Conservation (phyloP, 345 rosid genomes). For the Raphanus sativus region DNA sequence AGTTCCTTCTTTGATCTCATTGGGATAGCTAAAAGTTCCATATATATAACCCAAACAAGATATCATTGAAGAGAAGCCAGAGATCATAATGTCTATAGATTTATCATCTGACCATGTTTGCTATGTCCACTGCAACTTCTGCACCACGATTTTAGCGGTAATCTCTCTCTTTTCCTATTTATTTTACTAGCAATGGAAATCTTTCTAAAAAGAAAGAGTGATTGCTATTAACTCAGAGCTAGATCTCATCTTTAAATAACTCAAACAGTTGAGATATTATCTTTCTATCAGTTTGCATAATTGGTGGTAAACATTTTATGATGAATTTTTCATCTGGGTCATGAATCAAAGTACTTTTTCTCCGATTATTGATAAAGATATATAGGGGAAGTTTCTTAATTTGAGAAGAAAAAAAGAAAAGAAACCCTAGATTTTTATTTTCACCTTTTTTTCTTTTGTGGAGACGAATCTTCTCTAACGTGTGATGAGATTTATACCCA, state of each 20-base stretch:
- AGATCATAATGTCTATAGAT: constrained; percentile 59
- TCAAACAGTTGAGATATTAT: constrained; percentile 1
- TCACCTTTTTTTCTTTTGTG: neutral
- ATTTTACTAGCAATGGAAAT: neutral
- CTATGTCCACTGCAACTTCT: constrained; percentile 97
- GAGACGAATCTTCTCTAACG: neutral
- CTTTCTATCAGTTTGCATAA: neutral
- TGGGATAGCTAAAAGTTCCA: constrained; percentile 13
- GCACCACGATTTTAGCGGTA: constrained; percentile 99
- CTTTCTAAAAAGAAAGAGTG: constrained; percentile 1
- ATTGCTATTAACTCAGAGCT: constrained; percentile 13
- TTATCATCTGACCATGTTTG: constrained; percentile 79
- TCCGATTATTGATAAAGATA: constrained; percentile 9
- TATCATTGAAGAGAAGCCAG: constrained; percentile 8
- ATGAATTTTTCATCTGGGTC: constrained; percentile 12
- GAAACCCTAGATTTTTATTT: constrained; percentile 34
- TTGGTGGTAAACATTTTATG: constrained; percentile 10
- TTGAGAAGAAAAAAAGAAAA: neutral
- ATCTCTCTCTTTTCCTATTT: constrained; percentile 13
- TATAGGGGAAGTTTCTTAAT: constrained; percentile 16
- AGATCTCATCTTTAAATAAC: constrained; percentile 31
- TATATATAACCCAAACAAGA: constrained; percentile 8
- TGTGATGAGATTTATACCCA: constrained; percentile 19
- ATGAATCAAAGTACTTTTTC: constrained; percentile 13
- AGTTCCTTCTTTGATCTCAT: constrained; percentile 35